Evolutionary conservation across 148 eudicot species (phyloP), one percentile per base, ranked within the genome.

Genomic region (Camellia japonica): DNA sequence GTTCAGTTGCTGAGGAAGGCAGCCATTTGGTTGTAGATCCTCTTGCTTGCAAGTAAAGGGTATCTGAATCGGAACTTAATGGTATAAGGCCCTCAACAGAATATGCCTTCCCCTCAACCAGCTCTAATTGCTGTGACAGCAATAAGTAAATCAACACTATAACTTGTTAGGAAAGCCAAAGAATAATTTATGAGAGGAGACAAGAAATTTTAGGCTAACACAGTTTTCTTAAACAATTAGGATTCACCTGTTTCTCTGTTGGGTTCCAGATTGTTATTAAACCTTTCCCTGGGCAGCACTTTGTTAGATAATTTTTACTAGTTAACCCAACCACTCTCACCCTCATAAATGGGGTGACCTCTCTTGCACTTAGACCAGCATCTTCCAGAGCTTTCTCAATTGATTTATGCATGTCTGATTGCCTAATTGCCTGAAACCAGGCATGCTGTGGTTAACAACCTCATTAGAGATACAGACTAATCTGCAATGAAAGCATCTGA

Each of bases 231-330:
- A 9, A 1, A 55, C 46, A 15, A n/a, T 23, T 12, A 73, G 61
- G 49, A 44, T 46, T 80, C 79, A 91, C 99, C 97, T 92, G 97
- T 72, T 87, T 84, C 84, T 92, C 97, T 9, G 91, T 87, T 30
- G 99, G 99, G 74, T 91, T 93, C 99, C 99, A 95, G 74, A 95
- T 91, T 75, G 98, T 93, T 82, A 95, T 80, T 81, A 95, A 87
- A 69, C 99, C 99, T 74, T 89, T 86, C 60, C 77, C 66, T 42
- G 84, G 78, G 54, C 83, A 78, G 71, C 84, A 69, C 44, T 73
- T 76, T 81, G 64, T 67, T 59, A n/a, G 59, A 46, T 55, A 75
- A 71, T 78, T 78, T 78, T 82, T 84, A 75, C 54, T 76, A 66
- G 79, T 84, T 78, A 95, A 84, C 42, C 97, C 99, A 82, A 90